Conservation (phyloP, 179 eudicot species). For the Nepenthes alata region DNA sequence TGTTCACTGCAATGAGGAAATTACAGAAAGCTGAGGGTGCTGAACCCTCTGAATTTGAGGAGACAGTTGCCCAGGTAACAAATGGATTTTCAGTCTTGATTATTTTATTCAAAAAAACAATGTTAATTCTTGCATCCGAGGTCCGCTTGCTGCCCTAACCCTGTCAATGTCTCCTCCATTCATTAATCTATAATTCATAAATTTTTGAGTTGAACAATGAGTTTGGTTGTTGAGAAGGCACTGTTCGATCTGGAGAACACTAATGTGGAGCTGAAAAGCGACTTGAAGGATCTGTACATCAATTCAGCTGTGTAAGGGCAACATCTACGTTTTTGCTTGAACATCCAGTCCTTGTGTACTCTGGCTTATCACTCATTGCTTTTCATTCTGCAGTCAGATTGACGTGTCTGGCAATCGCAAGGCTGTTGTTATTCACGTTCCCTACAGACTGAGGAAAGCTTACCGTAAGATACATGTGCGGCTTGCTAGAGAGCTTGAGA, state of each 20-base stretch:
- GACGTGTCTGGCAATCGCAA: constrained; percentile 38
- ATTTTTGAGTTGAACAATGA: too few species aligned
- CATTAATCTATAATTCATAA: not conserved
- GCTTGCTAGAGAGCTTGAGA: constrained; percentile 15
- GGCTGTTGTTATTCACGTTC: constrained; percentile 52
- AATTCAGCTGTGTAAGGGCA: constrained; percentile 32
- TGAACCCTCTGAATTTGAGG: constrained; percentile 27
- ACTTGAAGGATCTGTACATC: constrained; percentile 46
- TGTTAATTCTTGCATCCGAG: not conserved
- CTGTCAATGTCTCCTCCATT: not conserved
- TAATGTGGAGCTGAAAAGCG: constrained; percentile 43
- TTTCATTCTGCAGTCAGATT: constrained; percentile 28
- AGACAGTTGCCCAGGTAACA: constrained; percentile 25
- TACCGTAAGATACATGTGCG: constrained; percentile 48
- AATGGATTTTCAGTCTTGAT: too few species aligned
- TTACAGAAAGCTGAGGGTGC: constrained; percentile 21
- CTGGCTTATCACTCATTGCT: not conserved
- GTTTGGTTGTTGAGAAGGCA: constrained; percentile 18
- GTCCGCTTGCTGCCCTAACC: not conserved
- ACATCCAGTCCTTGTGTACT: too few species aligned
- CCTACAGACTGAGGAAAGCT: constrained; percentile 44
- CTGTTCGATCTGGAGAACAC: constrained; percentile 45
- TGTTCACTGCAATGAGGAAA: constrained; percentile 25
- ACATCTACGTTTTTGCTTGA: too few species aligned
- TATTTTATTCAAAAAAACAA: not conserved